These are phyloP conservation scores for Agaricus blazei DNA, from an alignment of 768 basidiomycete genomes.

Conservation along the genomic window DNA sequence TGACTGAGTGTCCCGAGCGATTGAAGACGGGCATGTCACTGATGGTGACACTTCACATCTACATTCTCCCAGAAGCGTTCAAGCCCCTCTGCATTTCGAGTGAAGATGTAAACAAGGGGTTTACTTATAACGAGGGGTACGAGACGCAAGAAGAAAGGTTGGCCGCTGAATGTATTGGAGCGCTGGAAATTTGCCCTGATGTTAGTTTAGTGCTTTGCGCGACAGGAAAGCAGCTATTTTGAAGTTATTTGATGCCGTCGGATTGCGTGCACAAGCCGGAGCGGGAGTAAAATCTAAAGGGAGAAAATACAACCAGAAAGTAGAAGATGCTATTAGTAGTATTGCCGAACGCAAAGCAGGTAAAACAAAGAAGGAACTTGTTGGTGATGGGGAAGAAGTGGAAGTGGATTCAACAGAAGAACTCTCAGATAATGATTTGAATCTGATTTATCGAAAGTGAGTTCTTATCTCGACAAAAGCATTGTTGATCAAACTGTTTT, in stretches of 20 bases:
- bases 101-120: neutral
- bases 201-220: slow-evolving; percentile 44
- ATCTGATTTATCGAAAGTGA: slow-evolving; percentile 81
- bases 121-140: slow-evolving; percentile 69
- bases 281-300: slow-evolving; percentile 24
- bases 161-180: neutral
- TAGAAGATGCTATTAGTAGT: slow-evolving; percentile 37
- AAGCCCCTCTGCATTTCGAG: slow-evolving; percentile 17
- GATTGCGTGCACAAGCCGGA: slow-evolving; percentile 58
- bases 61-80: slow-evolving; percentile 68
- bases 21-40: slow-evolving; percentile 74
- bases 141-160: slow-evolving; percentile 77
- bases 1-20: slow-evolving; percentile 72
- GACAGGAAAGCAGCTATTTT: slow-evolving; percentile 75
- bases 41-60: slow-evolving; percentile 71
- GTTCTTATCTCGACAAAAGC: slow-evolving; percentile 8
- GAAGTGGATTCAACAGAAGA: slow-evolving; percentile 84
- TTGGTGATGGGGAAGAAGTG: slow-evolving; percentile 76
- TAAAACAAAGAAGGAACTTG: slow-evolving; percentile 55
- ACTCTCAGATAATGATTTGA: slow-evolving; percentile 73
- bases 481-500: slow-evolving; percentile 2
- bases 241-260: slow-evolving; percentile 67
- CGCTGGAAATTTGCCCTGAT: neutral
- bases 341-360: slow-evolving; percentile 32
- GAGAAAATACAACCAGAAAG: slow-evolving; percentile 26